phyloP scores from a whole-genome alignment of 441 rosid genomes.

The Kokia cookei region DNA sequence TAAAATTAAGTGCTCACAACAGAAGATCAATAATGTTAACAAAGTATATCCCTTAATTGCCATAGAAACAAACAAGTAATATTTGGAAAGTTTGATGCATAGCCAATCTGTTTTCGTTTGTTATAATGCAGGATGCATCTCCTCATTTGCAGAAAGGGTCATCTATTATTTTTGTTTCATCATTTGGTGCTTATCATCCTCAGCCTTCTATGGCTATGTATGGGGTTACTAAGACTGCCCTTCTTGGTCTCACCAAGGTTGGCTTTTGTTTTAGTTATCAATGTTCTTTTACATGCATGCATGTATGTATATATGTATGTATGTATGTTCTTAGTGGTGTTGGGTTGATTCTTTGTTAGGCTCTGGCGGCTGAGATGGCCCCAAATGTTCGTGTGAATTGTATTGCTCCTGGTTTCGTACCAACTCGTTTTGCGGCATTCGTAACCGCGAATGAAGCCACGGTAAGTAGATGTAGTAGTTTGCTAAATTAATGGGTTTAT shows the following conservation, averaged over 20 bases:
- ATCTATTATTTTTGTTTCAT: slow-evolving; percentile 67
- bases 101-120: too few species aligned
- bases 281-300: neutral
- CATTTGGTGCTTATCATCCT: slow-evolving; percentile 62
- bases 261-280: neutral
- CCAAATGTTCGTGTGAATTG: neutral
- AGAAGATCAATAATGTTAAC: neutral
- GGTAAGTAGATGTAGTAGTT: neutral
- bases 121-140: slow-evolving; percentile 53
- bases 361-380: neutral
- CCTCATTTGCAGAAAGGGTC: slow-evolving; percentile 76
- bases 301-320: too few species aligned
- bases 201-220: slow-evolving; percentile 73
- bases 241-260: slow-evolving; percentile 92
- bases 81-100: too few species aligned
- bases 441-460: neutral
- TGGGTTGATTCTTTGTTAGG: neutral
- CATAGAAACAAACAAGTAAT: neutral
- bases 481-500: neutral
- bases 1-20: slow-evolving; percentile 1
- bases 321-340: neutral
- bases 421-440: neutral
- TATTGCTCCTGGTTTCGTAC: neutral
- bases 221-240: slow-evolving; percentile 92
- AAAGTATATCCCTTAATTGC: neutral